These are phyloP conservation scores for Perkinsus olseni DNA, from an alignment of 169 alveolate species.

Conservation along the genomic window DNA sequence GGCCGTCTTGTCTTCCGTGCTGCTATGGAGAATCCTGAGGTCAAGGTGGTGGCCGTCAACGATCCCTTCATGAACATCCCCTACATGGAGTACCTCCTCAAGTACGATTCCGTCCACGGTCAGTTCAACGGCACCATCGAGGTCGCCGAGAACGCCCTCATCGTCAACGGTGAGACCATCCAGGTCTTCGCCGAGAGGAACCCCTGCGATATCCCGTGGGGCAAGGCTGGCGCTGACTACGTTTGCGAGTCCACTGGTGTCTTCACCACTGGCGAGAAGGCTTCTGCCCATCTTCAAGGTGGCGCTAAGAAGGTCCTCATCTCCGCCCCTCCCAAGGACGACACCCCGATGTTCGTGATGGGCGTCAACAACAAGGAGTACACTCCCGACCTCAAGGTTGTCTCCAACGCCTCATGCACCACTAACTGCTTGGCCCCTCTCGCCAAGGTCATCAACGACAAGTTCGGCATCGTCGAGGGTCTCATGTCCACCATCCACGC, in stretches of 20 bases:
- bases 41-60: conserved; percentile 86
- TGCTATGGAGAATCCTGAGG: conserved; percentile 57
- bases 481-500: no score
- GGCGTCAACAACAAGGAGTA: conserved; percentile 94
- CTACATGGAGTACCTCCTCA: no score
- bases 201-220: conserved; percentile 95
- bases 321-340: conserved; percentile 98
- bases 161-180: conserved; percentile 65
- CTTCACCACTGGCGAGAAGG: conserved; percentile 86
- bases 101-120: no score
- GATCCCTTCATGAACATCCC: no score
- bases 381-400: conserved; percentile 69
- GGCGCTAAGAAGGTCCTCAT: no score
- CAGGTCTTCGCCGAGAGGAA: no score
- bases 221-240: conserved; percentile 83
- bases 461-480: no score
- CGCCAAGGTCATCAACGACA: conserved; percentile 97
- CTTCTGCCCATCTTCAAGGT: conserved; percentile 84
- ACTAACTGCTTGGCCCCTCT: conserved; percentile 99
- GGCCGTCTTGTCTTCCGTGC: conserved; percentile 93
- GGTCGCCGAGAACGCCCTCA: conserved; percentile 61
- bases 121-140: conserved; percentile 79
- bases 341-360: conserved; percentile 93
- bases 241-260: conserved; percentile 98
- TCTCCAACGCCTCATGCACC: conserved; percentile 99